Percentiles rank a stretch among this genome's conserved stretches.
These are phyloP conservation scores for Eruca vesicaria DNA, from an alignment of 441 rosid species.

Conservation along the genomic window DNA sequence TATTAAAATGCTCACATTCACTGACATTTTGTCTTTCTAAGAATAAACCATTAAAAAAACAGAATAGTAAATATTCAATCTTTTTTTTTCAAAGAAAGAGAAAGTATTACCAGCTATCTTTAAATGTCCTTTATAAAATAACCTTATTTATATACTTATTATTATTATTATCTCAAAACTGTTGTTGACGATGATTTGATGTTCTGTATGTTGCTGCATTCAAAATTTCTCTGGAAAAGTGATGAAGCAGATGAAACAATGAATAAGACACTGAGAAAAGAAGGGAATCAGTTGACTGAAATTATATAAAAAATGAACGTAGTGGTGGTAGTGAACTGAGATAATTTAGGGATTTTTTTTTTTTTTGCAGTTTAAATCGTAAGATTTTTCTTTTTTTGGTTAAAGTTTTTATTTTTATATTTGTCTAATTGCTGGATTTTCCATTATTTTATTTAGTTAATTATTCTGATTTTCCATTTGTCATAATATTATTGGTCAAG, in stretches of 20 bases:
- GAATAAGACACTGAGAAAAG: not conserved
- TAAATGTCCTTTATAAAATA: too few relatives aligned
- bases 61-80: not conserved
- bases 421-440: not conserved
- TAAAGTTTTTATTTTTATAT: not conserved
- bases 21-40: not conserved
- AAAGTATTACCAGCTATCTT: not conserved
- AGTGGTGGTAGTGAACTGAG: not conserved
- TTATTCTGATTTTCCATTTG: too few relatives aligned
- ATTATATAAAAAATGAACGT: too few relatives aligned
- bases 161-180: not conserved
- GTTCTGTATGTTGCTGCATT: not conserved
- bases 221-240: not conserved
- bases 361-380: not conserved
- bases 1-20: not conserved
- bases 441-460: too few relatives aligned
- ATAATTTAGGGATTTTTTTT: not conserved
- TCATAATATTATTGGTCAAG: too few relatives aligned
- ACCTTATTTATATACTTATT: not conserved
- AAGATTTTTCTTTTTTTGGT: not conserved
- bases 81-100: not conserved
- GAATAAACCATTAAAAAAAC: not conserved
- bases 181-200: not conserved
- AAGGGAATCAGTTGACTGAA: not conserved
- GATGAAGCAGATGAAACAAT: not conserved